A percentile compares a stretch with the other conserved stretches of the same genome.
Conservation (phyloP, 305 asterid species). For the Andrographis paniculata region DNA sequence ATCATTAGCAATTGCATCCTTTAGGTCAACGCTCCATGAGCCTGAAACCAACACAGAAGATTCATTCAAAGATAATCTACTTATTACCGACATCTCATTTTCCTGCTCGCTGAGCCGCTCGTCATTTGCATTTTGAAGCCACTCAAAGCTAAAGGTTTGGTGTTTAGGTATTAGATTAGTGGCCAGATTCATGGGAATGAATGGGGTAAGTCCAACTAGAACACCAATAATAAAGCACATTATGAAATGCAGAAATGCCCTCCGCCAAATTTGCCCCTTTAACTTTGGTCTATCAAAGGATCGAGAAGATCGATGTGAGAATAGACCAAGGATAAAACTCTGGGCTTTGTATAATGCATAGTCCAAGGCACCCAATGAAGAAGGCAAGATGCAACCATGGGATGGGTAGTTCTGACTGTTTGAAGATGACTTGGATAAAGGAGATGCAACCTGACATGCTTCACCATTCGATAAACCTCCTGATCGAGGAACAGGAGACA, state of each 20-base stretch:
- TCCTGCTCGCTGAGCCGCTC: constrained; percentile 18
- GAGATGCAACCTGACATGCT: constrained; percentile 48
- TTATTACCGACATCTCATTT: constrained; percentile 18
- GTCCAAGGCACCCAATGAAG: constrained; percentile 40
- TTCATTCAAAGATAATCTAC: constrained; percentile 19
- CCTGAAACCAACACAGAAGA: constrained; percentile 22
- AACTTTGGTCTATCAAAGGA: constrained; percentile 48
- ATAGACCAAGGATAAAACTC: constrained; percentile 31
- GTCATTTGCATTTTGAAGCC: constrained; percentile 22
- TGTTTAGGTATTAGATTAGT: constrained; percentile 26
- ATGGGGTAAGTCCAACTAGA: constrained; percentile 53
- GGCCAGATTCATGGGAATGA: constrained; percentile 33
- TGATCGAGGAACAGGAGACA: constrained; percentile 56
- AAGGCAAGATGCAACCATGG: constrained; percentile 24
- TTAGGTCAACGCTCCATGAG: constrained; percentile 16
- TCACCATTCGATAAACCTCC: constrained; percentile 44
- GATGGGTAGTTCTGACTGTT: constrained; percentile 36
- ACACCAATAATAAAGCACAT: constrained; percentile 53
- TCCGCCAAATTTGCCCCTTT: constrained; percentile 56
- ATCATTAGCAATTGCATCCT: constrained; percentile 16
- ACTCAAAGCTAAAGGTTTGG: constrained; percentile 35
- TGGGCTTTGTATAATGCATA: constrained; percentile 41
- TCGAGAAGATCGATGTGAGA: constrained; percentile 45
- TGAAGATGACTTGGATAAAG: constrained; percentile 59
- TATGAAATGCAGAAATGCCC: constrained; percentile 48